These are phyloP conservation scores for Sarocladium oryzae DNA, from an alignment of 2,329 filamentous ascomycete genomes.

Conservation along the genomic window DNA sequence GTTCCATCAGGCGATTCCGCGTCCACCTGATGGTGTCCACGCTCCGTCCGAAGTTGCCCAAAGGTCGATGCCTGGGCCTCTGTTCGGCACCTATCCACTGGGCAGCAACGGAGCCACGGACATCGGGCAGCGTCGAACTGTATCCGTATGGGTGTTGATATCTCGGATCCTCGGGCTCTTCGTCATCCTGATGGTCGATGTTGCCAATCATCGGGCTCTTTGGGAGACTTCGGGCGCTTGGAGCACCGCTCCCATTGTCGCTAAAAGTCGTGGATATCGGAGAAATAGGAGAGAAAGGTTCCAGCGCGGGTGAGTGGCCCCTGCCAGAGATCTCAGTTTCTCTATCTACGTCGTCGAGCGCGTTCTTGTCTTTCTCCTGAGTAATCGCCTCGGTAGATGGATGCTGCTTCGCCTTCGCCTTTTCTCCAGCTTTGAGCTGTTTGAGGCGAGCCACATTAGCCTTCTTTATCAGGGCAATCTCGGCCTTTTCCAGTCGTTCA, in stretches of 20 bases:
- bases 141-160: constrained; percentile 33
- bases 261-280: not conserved
- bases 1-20: constrained; percentile 43
- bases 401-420: not conserved
- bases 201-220: constrained; percentile 13
- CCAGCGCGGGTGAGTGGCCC: not conserved
- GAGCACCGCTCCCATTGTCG: not conserved
- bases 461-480: constrained; percentile 75
- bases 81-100: constrained; percentile 69
- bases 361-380: not conserved
- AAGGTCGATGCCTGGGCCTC: constrained; percentile 63
- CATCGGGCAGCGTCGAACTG: constrained; percentile 28
- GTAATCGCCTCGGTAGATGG: constrained; percentile 1
- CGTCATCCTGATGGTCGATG: constrained; percentile 7
- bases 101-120: constrained; percentile 52
- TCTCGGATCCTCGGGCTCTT: constrained; percentile 20
- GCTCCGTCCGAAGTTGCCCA: constrained; percentile 72
- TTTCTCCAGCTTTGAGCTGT: constrained; percentile 15
- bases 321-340: not conserved
- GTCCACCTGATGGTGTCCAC: constrained; percentile 94
- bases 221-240: not conserved
- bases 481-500: constrained; percentile 76
- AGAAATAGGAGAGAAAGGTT: not conserved
- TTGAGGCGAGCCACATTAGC: constrained; percentile 69
- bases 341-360: not conserved